These are phyloP conservation scores for Ogataea minuta DNA, from an alignment of 805 yeast species.

Conservation along the genomic window DNA sequence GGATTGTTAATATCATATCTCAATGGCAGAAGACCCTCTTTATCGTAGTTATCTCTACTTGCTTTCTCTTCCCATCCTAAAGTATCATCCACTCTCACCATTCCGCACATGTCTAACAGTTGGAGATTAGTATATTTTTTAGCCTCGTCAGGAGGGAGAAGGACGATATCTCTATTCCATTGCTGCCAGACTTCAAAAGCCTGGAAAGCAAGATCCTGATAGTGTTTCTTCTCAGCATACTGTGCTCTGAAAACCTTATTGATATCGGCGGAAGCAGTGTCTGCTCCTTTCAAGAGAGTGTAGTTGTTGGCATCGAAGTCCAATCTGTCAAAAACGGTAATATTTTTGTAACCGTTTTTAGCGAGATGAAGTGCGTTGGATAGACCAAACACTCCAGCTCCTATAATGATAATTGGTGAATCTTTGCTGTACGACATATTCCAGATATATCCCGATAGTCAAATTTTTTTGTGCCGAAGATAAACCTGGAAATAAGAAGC, in stretches of 20 bases:
- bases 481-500: no score
- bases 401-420: conserved; percentile 40
- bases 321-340: conserved; percentile 39
- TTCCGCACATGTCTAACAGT: conserved; percentile 31
- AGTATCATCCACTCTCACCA: conserved; percentile 29
- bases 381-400: conserved; percentile 57
- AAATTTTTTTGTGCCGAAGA: no score
- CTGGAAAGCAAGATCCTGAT: conserved; percentile 31
- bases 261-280: conserved; percentile 40
- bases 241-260: conserved; percentile 40
- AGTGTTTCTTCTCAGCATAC: conserved; percentile 38
- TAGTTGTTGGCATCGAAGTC: conserved; percentile 31
- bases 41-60: conserved; percentile 23
- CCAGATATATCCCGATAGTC: no score
- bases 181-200: conserved; percentile 28
- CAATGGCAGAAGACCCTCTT: conserved; percentile 30
- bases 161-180: conserved; percentile 26
- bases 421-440: conserved; percentile 9
- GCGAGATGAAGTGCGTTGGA: conserved; percentile 46
- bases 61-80: conserved; percentile 28
- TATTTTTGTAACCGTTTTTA: conserved; percentile 34
- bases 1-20: conserved; percentile 31
- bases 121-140: conserved; percentile 24
- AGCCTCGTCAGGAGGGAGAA: conserved; percentile 27
- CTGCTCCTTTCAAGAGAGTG: conserved; percentile 37